Percentiles rank a stretch among this genome's conserved stretches.
phyloP scores from a whole-genome alignment of 306 rosid species.

The Psophocarpus tetragonolobus region DNA sequence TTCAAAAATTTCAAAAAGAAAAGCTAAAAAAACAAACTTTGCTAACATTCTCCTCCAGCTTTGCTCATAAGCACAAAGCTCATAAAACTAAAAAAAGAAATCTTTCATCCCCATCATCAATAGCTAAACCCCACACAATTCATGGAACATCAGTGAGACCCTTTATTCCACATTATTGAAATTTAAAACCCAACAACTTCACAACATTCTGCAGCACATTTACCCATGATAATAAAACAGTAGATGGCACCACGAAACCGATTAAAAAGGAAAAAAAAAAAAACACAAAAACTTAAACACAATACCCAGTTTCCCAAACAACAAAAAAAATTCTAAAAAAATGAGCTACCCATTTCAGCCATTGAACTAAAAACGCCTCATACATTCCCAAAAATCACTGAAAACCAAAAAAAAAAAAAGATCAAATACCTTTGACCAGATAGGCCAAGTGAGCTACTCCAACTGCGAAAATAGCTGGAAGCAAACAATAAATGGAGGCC shows the following conservation, averaged over 20 bases:
- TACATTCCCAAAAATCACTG: neutral
- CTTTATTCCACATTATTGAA: constrained; percentile 27
- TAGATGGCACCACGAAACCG: constrained; percentile 9
- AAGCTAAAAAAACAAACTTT: constrained; percentile 22
- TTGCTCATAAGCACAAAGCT: constrained; percentile 42
- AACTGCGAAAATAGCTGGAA: constrained; percentile 34
- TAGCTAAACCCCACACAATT: constrained; percentile 12
- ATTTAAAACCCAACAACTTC: neutral
- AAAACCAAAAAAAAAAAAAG: neutral
- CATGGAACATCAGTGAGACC: constrained; percentile 28
- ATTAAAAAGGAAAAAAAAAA: neutral
- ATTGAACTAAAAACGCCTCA: constrained; percentile 32
- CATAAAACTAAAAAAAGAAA: constrained; percentile 17
- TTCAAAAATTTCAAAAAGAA: neutral
- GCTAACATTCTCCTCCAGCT: constrained; percentile 43
- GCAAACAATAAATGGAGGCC: constrained; percentile 35
- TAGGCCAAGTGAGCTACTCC: constrained; percentile 33
- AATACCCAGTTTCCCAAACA: constrained; percentile 19
- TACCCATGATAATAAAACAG: constrained; percentile 58
- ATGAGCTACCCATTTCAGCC: constrained; percentile 42
- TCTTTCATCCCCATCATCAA: constrained; percentile 12
- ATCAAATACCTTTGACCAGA: constrained; percentile 55
- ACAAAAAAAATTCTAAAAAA: constrained; percentile 8
- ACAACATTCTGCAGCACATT: constrained; percentile 19
- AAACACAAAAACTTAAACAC: neutral